Evolutionary conservation across 2,329 filamentous ascomycete genomes (phyloP), one percentile per base, ranked within the genome.

Genomic region (Rutstroemia sp.): DNA sequence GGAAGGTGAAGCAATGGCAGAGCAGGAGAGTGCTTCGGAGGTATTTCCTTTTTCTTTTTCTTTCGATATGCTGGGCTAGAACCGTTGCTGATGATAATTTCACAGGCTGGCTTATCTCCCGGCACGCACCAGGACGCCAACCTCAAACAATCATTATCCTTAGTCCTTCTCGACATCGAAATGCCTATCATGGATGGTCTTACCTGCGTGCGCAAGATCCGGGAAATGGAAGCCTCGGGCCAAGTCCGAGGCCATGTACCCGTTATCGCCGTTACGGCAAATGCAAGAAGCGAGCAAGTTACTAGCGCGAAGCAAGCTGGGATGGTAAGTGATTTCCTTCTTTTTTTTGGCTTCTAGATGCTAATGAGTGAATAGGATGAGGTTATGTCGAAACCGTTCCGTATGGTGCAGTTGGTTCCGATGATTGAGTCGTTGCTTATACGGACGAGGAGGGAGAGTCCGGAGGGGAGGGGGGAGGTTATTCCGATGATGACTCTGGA

Each of bases 111-210:
- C 30, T 12, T 12, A 10, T 34, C 10, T 34, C 30, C 30, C 30
- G 12, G 12, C 12, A 0, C 7, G 10, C 30, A 34, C 14, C 30
- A 10, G 1, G 42, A 27, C 21, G 36, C 17, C 1, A 70, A 76
- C 14, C 75, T 81, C 48, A 44, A 36, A 36, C 49, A 5, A 14
- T 30, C 12, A n/a, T 77, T 88, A 21, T 82, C 81, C 14, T 76
- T 89, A 47, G 83, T 91, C 8, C 70, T 91, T 4, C 90, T 91
- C 87, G 88, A 92, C 65, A 76, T 90, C 50, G 87, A 90, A 65
- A 91, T 91, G 88, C 88, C 88, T 1, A 79, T 90, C 48, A 90
- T 91, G 88, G 87, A 92, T 64, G 88, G 88, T 38, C 81, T 88
- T 70, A 86, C 86, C 2, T 89, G 87, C 60, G 84, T 87, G 12